A percentile compares a stretch with the other conserved stretches of the same genome.
phyloP scores from a whole-genome alignment of 805 yeast species.

The Cyberlindnera mrakii region DNA sequence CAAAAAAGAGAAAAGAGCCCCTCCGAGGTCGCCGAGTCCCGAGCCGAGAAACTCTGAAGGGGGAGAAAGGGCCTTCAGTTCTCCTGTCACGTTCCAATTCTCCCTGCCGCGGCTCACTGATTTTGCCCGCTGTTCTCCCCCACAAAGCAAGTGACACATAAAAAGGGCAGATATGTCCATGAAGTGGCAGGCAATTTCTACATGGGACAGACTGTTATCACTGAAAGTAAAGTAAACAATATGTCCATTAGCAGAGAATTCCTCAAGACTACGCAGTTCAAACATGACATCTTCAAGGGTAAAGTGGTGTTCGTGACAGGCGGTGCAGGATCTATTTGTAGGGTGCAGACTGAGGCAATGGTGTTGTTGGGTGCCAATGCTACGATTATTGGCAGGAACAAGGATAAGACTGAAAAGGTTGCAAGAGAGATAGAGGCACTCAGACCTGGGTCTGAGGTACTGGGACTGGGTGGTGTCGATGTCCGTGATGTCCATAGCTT shows the following conservation, averaged over 20 bases:
- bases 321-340: conserved; percentile 94
- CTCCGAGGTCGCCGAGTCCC: too few relatives aligned
- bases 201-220: too few relatives aligned
- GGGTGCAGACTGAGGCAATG: conserved; percentile 83
- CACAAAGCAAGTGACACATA: too few relatives aligned
- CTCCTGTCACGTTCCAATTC: too few relatives aligned
- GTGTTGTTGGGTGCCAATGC: conserved; percentile 83
- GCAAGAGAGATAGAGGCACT: conserved; percentile 59
- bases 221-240: too few relatives aligned
- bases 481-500: conserved; percentile 67
- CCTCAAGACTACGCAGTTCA: conserved; percentile 30
- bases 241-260: conserved; percentile 21
- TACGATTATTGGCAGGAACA: conserved; percentile 76
- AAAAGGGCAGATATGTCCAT: too few relatives aligned
- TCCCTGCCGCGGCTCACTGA: too few relatives aligned
- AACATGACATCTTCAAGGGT: conserved; percentile 66
- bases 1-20: too few relatives aligned
- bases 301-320: conserved; percentile 92
- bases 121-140: too few relatives aligned
- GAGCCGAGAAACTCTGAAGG: too few relatives aligned
- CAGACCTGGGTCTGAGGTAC: conserved; percentile 55
- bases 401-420: conserved; percentile 55
- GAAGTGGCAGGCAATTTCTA: too few relatives aligned
- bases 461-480: conserved; percentile 70
- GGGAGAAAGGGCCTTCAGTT: too few relatives aligned